Base-by-base conservation (phyloP, 352 stramenopile genomes). In the Poterioochromonas sp. region DNA sequence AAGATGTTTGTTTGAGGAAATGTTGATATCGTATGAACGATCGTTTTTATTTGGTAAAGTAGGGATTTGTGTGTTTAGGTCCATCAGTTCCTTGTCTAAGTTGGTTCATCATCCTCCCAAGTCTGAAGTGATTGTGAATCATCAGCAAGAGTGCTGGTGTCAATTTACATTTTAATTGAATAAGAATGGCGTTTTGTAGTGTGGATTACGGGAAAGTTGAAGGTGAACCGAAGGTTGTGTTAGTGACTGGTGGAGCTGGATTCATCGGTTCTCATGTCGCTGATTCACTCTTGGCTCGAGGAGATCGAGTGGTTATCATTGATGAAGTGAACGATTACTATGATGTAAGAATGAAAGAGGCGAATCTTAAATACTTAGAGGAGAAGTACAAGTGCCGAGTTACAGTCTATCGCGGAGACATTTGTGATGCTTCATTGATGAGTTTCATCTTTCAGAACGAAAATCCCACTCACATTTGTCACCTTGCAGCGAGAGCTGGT, bases 271-370 rank as follows among this genome's bases (percentile, higher is more conserved):
- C 92, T 80, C 91, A 98, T 87, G 96, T 96, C 2, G 91, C 91
- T 64, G 88, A 93, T 78, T 83, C 86, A 41, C 85, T 96, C 41
- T 86, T 97, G 1, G 83, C 85, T 0, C 87, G 91, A 34, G 91
- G 90, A 44, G 90, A 97, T 74, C 84, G 91, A 70, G 94, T 99
- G 37, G 89, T 98, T 0, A 90, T 97, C 65, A 86, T 99, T 34
- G 95, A 99, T 82, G 94, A 99, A 86, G 86, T 99, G 71, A 99
- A 99, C 83, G 92, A 98, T 82, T 99, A 98, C 85, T 99, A 98
- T 84, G 93, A 98, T 83, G 90, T 97, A n/a, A 80, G 84, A 70
- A 91, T 97, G 79, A 99, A 99, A 87, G 87, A 97, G 79, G 86
- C 83, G 71, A 98, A 98, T 84, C 85, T 99, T 1, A 84, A 89